These are phyloP conservation scores for Exserohilum rostratum DNA, from an alignment of 2,329 filamentous ascomycete species.

Conservation along the genomic window DNA sequence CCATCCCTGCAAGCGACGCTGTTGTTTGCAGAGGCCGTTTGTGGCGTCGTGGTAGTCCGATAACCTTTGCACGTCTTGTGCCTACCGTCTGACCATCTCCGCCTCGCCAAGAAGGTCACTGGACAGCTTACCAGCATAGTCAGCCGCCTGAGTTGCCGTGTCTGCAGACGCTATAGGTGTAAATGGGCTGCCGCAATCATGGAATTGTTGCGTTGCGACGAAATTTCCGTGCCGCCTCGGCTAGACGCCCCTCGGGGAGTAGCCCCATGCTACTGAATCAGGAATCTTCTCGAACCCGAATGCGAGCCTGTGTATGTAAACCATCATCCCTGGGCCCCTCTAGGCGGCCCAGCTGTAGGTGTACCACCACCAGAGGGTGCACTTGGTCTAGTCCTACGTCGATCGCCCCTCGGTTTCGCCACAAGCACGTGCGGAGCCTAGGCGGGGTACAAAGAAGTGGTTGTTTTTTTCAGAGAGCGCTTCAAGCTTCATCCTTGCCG, in stretches of 20 bases:
- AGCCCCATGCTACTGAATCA: no score
- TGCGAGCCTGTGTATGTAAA: no score
- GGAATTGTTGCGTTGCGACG: neutral
- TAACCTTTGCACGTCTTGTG: neutral
- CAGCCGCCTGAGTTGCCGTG: no score
- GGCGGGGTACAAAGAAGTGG: slow-evolving; percentile 1
- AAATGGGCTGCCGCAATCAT: no score
- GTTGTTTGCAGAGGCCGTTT: slow-evolving; percentile 4
- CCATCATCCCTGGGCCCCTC: no score
- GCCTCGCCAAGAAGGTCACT: neutral
- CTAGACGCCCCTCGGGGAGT: neutral
- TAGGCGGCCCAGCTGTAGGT: no score
- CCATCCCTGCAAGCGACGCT: neutral
- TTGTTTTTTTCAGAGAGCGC: neutral
- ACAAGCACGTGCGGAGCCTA: neutral
- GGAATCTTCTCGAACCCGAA: no score
- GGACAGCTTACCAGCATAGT: neutral
- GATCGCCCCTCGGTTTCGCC: neutral
- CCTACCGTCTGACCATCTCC: neutral
- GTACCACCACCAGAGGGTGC: no score
- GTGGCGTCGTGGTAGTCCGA: no score
- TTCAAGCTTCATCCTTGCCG: slow-evolving; percentile 18
- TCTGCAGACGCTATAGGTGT: no score
- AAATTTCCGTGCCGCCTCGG: neutral
- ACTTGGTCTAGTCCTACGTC: neutral